These are phyloP conservation scores for Coemansia sp. DNA, from an alignment of 192 early-diverging fungal species.

Conservation along the genomic window DNA sequence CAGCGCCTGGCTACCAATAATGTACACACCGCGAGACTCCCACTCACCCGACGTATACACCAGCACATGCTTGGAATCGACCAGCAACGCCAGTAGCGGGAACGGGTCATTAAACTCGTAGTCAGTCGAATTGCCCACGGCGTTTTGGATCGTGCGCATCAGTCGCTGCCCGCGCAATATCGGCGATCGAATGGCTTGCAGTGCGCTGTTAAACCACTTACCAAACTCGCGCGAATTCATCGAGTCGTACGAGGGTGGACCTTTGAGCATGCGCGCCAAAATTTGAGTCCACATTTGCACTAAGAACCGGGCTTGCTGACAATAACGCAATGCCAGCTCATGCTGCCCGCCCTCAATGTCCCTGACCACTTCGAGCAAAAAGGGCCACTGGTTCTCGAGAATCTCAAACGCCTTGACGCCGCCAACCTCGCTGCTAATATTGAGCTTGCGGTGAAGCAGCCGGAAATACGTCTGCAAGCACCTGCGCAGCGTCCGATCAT, in stretches of 20 bases:
- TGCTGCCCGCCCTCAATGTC: constrained; percentile 74
- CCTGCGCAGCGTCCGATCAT: constrained; percentile 71
- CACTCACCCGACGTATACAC: constrained; percentile 69
- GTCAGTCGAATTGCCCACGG: constrained; percentile 74
- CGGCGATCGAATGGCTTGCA: constrained; percentile 55
- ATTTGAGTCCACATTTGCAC: constrained; percentile 41
- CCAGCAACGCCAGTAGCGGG: constrained; percentile 65
- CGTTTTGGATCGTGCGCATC: constrained; percentile 51
- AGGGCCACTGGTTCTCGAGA: constrained; percentile 86
- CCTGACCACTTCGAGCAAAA: constrained; percentile 69
- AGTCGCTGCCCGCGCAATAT: constrained; percentile 53
- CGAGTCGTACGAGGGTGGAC: constrained; percentile 40
- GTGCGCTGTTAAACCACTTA: constrained; percentile 40
- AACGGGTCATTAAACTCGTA: constrained; percentile 67
- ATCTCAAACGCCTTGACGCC: constrained; percentile 76
- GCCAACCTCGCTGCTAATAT: constrained; percentile 60
- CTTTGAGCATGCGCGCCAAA: constrained; percentile 36
- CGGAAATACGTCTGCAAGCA: constrained; percentile 79
- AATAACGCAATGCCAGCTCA: constrained; percentile 78
- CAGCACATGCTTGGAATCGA: constrained; percentile 73
- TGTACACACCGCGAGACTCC: constrained; percentile 70
- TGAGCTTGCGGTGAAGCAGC: constrained; percentile 74
- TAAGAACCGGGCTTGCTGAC: constrained; percentile 55
- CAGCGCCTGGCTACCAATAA: constrained; percentile 75
- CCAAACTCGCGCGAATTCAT: constrained; percentile 47